A percentile compares a stretch with the other conserved stretches of the same genome.
phyloP scores from a whole-genome alignment of 352 stramenopile species.

The Phytophthora rubi region DNA sequence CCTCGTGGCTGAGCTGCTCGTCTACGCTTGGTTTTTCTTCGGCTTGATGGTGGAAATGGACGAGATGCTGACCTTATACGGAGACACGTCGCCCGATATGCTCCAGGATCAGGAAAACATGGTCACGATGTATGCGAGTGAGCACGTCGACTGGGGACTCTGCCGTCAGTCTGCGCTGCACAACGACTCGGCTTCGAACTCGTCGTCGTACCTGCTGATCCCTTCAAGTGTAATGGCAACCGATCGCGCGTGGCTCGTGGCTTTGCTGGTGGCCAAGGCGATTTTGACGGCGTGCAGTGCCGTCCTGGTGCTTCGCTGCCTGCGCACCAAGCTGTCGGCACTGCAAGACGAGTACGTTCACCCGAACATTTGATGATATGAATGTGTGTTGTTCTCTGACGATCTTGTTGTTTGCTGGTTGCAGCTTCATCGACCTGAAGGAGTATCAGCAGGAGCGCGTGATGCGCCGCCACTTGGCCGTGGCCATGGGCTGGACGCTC shows the following conservation, averaged over 20 bases:
- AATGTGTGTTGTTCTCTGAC: not conserved
- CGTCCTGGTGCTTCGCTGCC: slow-evolving; percentile 43
- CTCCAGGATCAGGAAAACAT: slow-evolving; percentile 44
- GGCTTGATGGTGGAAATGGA: slow-evolving; percentile 63
- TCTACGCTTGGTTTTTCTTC: slow-evolving; percentile 69
- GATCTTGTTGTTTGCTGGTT: slow-evolving; percentile 9
- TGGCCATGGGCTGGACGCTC: slow-evolving; percentile 48
- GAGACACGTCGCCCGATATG: slow-evolving; percentile 34
- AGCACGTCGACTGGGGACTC: slow-evolving; percentile 35
- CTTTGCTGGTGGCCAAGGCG: slow-evolving; percentile 47
- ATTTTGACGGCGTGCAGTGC: slow-evolving; percentile 41
- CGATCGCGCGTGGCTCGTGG: slow-evolving; percentile 57
- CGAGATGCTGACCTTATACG: slow-evolving; percentile 50
- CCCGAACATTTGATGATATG: not conserved
- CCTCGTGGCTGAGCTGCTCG: slow-evolving; percentile 45
- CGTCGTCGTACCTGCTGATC: slow-evolving; percentile 43
- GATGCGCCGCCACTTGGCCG: slow-evolving; percentile 44
- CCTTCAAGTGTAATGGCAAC: slow-evolving; percentile 42
- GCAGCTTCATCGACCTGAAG: slow-evolving; percentile 71
- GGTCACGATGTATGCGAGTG: slow-evolving; percentile 37
- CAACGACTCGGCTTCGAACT: slow-evolving; percentile 12
- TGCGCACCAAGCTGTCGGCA: slow-evolving; percentile 62
- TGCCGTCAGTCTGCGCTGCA: slow-evolving; percentile 20
- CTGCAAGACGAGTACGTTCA: slow-evolving; percentile 67
- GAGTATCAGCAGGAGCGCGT: slow-evolving; percentile 69